Evolutionary conservation across 2,329 filamentous ascomycete genomes (phyloP), one percentile per base, ranked within the genome.

Genomic region (Paecilomyces dactylethromorphus): DNA sequence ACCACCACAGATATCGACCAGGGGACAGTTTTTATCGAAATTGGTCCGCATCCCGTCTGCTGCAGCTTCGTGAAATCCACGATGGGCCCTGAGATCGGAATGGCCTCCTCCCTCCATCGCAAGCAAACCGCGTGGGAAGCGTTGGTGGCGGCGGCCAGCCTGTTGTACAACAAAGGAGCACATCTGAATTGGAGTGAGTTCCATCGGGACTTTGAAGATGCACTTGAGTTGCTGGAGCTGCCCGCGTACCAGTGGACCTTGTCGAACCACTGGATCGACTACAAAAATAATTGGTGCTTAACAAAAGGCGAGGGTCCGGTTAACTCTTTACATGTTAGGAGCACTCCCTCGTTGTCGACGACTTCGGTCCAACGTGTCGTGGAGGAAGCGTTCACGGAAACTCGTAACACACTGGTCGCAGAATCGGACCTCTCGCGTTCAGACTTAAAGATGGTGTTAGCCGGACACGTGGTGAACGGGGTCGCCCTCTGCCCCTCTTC

Each of bases 241-340:
- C 87, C 87, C 1, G 80, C 82, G 0, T 91, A 91, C 69, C 79
- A 80, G 0, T 91, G 87, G 69, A 86, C 91, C 69, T 78, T 83
- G 63, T 90, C 90, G 79, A 85, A 83, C 64, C 90, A 90, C 73
- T 89, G 87, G 87, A 79, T 89, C 18, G 84, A 85, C 68, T 89
- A 89, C 71, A 78, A 80, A 61, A 87, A 89, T 60, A 86, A 91
- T 72, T 91, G 87, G 85, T 83, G 80, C 24, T 74, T 91, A 39
- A 85, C 82, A 61, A 92, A 91, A 78, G 86, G 80, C 59, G 83
- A 88, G 63, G 15, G 18, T 45, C 21, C 21, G 32, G 68, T 69
- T 10, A 71, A 69, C 50, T 71, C 74, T 24, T 8, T 12, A 10
- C 11, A 8, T 29, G 4, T 15, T 2, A 39, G 15, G 45, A 67